phyloP scores from a whole-genome alignment of 1,284 basidiomycete genomes.

The Stereum hirsutum region DNA sequence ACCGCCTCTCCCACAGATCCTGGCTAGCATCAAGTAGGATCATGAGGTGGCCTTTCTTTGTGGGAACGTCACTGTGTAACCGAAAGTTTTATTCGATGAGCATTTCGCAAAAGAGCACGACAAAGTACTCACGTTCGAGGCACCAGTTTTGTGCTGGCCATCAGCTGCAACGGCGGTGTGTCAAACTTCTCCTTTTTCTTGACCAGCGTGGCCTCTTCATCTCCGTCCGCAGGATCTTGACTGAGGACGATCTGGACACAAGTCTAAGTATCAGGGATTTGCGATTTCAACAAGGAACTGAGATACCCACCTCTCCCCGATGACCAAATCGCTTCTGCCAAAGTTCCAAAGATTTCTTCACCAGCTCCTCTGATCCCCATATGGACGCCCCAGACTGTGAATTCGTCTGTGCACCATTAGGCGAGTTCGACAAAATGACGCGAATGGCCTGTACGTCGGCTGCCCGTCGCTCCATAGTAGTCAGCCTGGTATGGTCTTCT shows the following conservation, averaged over 20 bases:
- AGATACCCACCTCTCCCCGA: constrained; percentile 51
- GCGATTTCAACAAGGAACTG: background rate
- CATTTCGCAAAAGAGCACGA: background rate
- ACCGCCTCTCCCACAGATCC: constrained; percentile 76
- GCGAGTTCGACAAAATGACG: constrained; percentile 57
- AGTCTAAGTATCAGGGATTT: background rate
- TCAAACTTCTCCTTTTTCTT: constrained; percentile 30
- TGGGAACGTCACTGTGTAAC: constrained; percentile 71
- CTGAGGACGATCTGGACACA: constrained; percentile 59
- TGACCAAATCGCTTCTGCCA: constrained; percentile 83
- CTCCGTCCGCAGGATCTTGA: constrained; percentile 50
- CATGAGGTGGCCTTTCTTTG: constrained; percentile 78
- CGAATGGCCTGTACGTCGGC: constrained; percentile 88
- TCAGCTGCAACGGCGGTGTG: constrained; percentile 53
- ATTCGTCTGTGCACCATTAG: constrained; percentile 28
- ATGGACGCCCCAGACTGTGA: constrained; percentile 38
- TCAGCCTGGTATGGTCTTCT: constrained; percentile 71
- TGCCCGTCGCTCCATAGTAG: constrained; percentile 60
- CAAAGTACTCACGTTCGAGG: constrained; percentile 50
- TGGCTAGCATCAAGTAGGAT: constrained; percentile 74
- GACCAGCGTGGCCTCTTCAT: constrained; percentile 33
- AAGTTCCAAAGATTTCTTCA: constrained; percentile 58
- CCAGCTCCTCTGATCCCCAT: constrained; percentile 54
- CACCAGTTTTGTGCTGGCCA: constrained; percentile 63
- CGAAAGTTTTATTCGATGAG: constrained; percentile 4